Evolutionary conservation across 2,329 filamentous ascomycete genomes (phyloP), one percentile per base, ranked within the genome.

Genomic region (Byssothecium circinans): DNA sequence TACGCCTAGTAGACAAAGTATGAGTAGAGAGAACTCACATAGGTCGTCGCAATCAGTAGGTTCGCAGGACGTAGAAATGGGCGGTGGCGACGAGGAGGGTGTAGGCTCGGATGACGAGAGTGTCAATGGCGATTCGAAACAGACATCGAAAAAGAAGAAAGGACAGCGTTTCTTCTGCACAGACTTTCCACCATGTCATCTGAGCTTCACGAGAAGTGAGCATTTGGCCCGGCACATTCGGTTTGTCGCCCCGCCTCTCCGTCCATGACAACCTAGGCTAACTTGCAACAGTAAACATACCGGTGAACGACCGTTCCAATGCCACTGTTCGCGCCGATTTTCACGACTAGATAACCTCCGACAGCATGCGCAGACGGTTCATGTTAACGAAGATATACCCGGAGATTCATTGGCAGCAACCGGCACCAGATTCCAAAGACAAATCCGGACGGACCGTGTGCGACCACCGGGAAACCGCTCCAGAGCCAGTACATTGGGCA

Each of bases 321-420:
- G 94, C 60, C 94, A 97, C 71, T 99, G 94, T 72, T 89, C 87
- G 2, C 84, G 94, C 41, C 84, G 91, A 45, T 99, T 99, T 69
- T 97, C 94, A 8, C 84, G 92, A 40, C 81, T 97, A 37, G 92
- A 99, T 71, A 99, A 99, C 66, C 77, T 99, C 42, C 85, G 94
- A 49, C 94, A 99, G 68, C 94, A 99, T 78, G 94, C 94, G 36
- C 91, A 96, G 71, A 97, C 94, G 0, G 94, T 99, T 1, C 94
- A 99, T 69, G 88, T 95, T 48, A 96, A 97, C 69, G 94, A 97
- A 69, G 91, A 96, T 47, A 99, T 99, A 27, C 94, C 94, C 3
- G 85, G 86, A 33, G 91, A 96, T 69, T 97, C 94, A 1, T 81
- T 97, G 17, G 94, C 94, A 14, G 94, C 92, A 3, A 94, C 89